phyloP scores from a whole-genome alignment of 1,139 yeast species.

The Yamadazyma atmosphaerica region DNA sequence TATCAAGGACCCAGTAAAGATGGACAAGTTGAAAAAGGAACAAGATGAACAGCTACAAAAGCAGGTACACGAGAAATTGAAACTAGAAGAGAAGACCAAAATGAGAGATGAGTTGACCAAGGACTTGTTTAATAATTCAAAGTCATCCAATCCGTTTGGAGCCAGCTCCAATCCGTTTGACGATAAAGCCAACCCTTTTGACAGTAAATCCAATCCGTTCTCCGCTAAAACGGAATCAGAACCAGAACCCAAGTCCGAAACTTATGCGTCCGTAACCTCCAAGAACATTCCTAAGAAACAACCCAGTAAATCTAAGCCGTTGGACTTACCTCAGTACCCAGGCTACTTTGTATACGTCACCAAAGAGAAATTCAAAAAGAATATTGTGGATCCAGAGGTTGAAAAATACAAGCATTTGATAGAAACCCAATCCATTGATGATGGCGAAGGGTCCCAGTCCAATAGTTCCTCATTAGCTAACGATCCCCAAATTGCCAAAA shows the following conservation, averaged over 20 bases:
- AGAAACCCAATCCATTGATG: constrained; percentile 36
- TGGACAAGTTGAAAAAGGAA: constrained; percentile 40
- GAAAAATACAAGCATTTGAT: constrained; percentile 52
- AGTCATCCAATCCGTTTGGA: constrained; percentile 31
- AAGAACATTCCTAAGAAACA: constrained; percentile 16
- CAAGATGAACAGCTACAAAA: constrained; percentile 34
- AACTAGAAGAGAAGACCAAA: constrained; percentile 40
- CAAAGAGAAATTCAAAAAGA: constrained; percentile 53
- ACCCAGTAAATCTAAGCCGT: constrained; percentile 5
- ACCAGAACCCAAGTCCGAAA: constrained; percentile 9
- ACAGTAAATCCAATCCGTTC: constrained; percentile 12
- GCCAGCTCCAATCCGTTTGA: constrained; percentile 28
- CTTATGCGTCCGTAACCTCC: constrained; percentile 29
- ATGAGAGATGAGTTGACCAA: constrained; percentile 45
- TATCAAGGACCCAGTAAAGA: constrained; percentile 53
- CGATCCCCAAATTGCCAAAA: constrained; percentile 40
- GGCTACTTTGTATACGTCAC: constrained; percentile 73
- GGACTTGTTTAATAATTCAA: constrained; percentile 34
- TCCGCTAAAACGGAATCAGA: constrained; percentile 3
- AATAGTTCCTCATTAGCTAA: constrained; percentile 9
- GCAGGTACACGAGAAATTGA: constrained; percentile 42
- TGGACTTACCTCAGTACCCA: constrained; percentile 47
- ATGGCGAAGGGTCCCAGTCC: constrained; percentile 24
- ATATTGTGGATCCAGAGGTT: constrained; percentile 36
- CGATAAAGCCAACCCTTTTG: constrained; percentile 34